Evolutionary conservation across 2,329 filamentous ascomycete species (phyloP), one percentile per base, ranked within the genome.

Genomic region (Xylariaceae sp.): DNA sequence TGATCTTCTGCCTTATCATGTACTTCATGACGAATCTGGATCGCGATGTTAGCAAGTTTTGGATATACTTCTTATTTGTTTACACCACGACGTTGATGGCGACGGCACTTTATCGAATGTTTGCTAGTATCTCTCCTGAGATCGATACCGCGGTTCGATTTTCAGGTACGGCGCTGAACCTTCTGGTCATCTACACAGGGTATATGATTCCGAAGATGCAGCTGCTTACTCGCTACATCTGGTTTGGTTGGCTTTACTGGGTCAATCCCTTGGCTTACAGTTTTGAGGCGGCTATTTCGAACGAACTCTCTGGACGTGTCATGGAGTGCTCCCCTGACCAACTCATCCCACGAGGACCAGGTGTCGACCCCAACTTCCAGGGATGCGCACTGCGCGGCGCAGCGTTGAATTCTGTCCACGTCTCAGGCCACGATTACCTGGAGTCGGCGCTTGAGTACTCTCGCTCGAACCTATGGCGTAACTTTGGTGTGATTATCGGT

Each of bases 1-100:
- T 88, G 56, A 74, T 84, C 17, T 92, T 92, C 75, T 88, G 88
- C 62, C 52, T 90, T 45, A 81, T 87, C 15, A 77, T 92, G 44
- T 93, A 92, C 75, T 92, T 92, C 73, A 87, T 93, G 86, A 83
- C 86, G 0, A 85, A 88, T 54, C 78, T 93, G 1, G 80, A 86
- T 56, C 77, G 86, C 34, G 82, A 84, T 34, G 80, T 88, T 0
- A 86, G 84, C 49, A 80, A 87, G 23, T 89, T 88, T 71, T 89
- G 87, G 69, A 85, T 87, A 56, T 82, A 83, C 66, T 80, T 83
- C 61, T 72, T 88, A 0, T 84, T 88, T 62, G 80, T 83, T 11
- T 73, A 71, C 54, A 62, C 62, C 11, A 70, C 65, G 4, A 72
- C 71, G 0, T 60, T 72, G 10, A 64, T 66, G 54, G 61, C 69